Percentiles rank a stretch among this genome's conserved stretches.
These are phyloP conservation scores for Mycena crocata DNA, from an alignment of 768 basidiomycete species.

Conservation along the genomic window DNA sequence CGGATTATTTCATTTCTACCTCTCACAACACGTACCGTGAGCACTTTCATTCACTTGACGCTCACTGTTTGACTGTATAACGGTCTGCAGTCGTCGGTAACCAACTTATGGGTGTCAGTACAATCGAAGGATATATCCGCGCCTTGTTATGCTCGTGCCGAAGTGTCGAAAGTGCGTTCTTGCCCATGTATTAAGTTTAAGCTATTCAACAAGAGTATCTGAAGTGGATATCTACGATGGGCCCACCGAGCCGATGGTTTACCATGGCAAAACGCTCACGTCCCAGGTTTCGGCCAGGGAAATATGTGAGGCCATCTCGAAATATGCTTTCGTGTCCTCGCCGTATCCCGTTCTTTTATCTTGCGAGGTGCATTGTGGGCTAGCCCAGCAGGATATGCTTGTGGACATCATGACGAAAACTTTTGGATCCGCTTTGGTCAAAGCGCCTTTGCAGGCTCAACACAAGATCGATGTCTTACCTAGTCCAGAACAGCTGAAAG, in stretches of 20 bases:
- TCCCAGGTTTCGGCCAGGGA: conserved; percentile 86
- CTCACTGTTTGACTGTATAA: too few species aligned
- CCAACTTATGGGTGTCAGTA: conserved; percentile 89
- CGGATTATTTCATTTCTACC: conserved; percentile 84
- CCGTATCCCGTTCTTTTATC: conserved; percentile 97
- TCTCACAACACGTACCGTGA: conserved; percentile 96
- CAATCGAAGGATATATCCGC: conserved; percentile 77
- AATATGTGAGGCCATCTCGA: conserved; percentile 86
- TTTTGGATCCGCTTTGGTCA: conserved; percentile 56
- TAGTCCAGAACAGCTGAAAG: conserved; percentile 85
- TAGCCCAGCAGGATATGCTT: conserved; percentile 64
- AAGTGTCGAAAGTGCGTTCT: conserved; percentile 87
- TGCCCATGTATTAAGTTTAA: conserved; percentile 1
- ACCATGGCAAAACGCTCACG: conserved; percentile 93
- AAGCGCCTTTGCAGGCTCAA: conserved; percentile 54
- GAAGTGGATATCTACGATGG: conserved; percentile 95
- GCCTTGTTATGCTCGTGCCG: conserved; percentile 90
- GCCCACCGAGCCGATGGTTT: conserved; percentile 84
- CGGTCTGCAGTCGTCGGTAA: conserved; percentile 89
- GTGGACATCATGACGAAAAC: conserved; percentile 59
- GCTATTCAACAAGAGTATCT: conserved; percentile 1
- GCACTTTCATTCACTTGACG: too few species aligned
- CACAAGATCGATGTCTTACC: conserved; percentile 70
- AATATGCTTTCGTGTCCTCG: conserved; percentile 94
- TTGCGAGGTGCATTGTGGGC: conserved; percentile 91